phyloP scores from a whole-genome alignment of 164 flowering plant genomes.

The Magnolia kwangsiensis region DNA sequence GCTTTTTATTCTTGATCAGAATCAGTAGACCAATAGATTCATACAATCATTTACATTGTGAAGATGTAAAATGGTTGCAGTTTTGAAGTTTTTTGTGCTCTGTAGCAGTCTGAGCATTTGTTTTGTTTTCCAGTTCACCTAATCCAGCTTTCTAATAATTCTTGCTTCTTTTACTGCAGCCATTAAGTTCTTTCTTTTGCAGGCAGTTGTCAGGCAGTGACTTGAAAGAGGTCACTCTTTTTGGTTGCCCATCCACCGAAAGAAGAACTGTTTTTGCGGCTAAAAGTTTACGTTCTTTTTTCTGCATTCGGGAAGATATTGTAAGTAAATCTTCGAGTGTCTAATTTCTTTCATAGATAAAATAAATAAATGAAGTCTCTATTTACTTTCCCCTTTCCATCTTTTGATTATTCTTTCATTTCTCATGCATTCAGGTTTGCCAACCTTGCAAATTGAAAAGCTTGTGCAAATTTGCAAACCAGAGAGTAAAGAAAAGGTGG shows the following conservation, averaged over 20 bases:
- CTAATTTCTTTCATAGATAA: background rate
- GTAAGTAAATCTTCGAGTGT: constrained; percentile 33
- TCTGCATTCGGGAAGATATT: constrained; percentile 55
- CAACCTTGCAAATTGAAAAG: constrained; percentile 44
- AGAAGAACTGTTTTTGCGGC: constrained; percentile 56
- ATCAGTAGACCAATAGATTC: too few relatives aligned
- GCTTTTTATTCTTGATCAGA: too few relatives aligned
- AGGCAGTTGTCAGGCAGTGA: constrained; percentile 77
- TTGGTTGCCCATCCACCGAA: constrained; percentile 72
- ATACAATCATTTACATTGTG: background rate
- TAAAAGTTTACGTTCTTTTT: constrained; percentile 60
- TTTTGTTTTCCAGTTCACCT: background rate
- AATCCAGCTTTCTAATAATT: background rate
- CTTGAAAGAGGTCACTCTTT: constrained; percentile 62
- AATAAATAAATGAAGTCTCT: background rate
- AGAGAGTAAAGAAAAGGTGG: constrained; percentile 30
- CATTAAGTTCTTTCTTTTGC: constrained; percentile 9
- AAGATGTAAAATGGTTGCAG: background rate
- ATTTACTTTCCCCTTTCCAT: background rate
- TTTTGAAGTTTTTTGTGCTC: background rate
- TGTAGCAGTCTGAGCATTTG: background rate
- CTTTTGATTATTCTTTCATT: background rate
- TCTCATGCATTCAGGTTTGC: constrained; percentile 55
- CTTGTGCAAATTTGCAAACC: constrained; percentile 60
- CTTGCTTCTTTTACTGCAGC: background rate